Conservation (phyloP, 116 monocot genomes). For the Thalassia testudinum region DNA sequence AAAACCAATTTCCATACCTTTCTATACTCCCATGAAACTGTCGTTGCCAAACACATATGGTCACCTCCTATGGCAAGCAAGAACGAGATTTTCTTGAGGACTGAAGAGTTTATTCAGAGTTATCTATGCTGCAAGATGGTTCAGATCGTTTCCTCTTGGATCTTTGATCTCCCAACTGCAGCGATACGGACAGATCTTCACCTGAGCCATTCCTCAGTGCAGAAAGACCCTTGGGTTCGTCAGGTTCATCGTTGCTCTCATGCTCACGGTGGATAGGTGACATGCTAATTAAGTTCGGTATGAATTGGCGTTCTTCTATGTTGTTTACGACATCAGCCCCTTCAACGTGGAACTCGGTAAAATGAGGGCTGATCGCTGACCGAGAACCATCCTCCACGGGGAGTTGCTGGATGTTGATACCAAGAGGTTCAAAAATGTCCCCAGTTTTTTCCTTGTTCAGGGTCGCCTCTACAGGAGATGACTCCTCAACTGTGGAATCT, state of each 20-base stretch:
- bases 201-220: constrained; percentile 33
- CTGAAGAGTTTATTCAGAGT: too few species aligned
- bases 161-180: constrained; percentile 57
- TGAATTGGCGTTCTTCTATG: constrained; percentile 65
- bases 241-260: constrained; percentile 15
- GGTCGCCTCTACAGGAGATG: constrained; percentile 13
- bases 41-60: too few species aligned
- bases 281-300: constrained; percentile 45
- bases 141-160: constrained; percentile 24
- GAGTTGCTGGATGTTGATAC: constrained; percentile 34
- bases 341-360: constrained; percentile 17
- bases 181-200: constrained; percentile 41
- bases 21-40: too few species aligned
- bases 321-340: constrained; percentile 14
- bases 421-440: constrained; percentile 40
- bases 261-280: constrained; percentile 29
- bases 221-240: constrained; percentile 28
- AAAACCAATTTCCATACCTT: too few species aligned
- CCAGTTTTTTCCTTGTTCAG: constrained; percentile 18
- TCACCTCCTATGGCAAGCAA: too few species aligned
- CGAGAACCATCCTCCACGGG: constrained; percentile 15
- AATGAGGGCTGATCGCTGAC: constrained; percentile 3
- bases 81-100: too few species aligned
- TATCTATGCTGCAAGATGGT: constrained; percentile 1
- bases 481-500: constrained; percentile 27